phyloP scores from a whole-genome alignment of 441 rosid genomes.

The Isatis lusitanica region DNA sequence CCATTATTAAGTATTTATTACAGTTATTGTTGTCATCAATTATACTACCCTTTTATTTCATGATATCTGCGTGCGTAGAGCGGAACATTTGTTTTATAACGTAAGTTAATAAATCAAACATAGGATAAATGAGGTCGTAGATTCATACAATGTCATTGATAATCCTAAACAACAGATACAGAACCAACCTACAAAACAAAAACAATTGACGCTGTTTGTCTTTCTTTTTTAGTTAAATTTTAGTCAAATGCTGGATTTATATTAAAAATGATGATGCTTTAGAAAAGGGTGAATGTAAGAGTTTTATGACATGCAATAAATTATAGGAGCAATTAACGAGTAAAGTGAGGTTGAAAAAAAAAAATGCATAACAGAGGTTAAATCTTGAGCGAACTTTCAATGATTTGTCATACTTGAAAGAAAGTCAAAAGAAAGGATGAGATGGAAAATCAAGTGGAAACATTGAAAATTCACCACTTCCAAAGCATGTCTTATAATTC shows the following conservation, averaged over 20 bases:
- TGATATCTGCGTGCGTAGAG: background rate
- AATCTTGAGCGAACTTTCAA: constrained; percentile 19
- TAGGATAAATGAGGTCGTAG: background rate
- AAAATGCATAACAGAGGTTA: background rate
- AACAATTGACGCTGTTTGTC: background rate
- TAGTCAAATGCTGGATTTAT: background rate
- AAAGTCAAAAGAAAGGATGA: background rate
- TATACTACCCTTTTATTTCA: background rate
- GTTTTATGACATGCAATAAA: background rate
- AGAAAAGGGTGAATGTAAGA: background rate
- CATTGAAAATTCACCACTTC: constrained; percentile 17
- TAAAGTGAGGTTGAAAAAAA: background rate
- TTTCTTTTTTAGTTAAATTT: background rate
- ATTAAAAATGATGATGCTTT: too few relatives aligned
- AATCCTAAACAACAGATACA: background rate
- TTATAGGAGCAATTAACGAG: background rate
- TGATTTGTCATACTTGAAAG: constrained; percentile 17
- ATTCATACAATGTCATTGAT: background rate
- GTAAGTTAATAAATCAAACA: background rate
- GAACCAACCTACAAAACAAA: background rate
- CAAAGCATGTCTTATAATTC: constrained; percentile 13
- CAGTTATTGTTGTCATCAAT: constrained; percentile 11
- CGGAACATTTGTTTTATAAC: background rate
- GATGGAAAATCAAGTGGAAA: constrained; percentile 11
- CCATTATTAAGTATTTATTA: constrained; percentile 12